A percentile compares a stretch with the other conserved stretches of the same genome.
Evolutionary conservation across 2,329 filamentous ascomycete species (phyloP).

Genomic region (Westerdykella ornata): DNA sequence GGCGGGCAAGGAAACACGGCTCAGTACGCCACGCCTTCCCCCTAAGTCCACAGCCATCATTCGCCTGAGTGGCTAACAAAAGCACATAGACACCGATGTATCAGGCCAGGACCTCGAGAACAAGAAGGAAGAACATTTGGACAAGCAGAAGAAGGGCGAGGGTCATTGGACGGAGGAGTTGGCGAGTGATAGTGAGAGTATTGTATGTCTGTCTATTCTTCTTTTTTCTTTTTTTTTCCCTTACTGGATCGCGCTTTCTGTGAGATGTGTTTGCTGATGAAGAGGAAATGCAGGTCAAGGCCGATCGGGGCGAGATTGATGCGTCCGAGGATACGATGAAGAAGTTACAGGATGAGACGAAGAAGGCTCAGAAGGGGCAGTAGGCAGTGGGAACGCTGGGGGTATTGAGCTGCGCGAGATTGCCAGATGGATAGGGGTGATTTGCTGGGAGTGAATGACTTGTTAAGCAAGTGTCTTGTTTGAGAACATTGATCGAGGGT

Average conservation of each 20-base stretch:
- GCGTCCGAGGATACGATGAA: constrained; percentile 39
- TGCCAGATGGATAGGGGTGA: no score
- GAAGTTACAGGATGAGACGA: constrained; percentile 43
- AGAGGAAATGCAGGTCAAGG: constrained; percentile 34
- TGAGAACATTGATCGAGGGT: neutral
- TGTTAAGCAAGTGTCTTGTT: no score
- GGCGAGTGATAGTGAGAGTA: constrained; percentile 40
- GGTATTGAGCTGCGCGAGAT: no score
- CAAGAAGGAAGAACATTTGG: constrained; percentile 40
- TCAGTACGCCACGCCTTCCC: constrained; percentile 33
- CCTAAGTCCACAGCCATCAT: neutral
- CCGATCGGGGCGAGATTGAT: constrained; percentile 39
- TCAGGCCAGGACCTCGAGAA: constrained; percentile 38
- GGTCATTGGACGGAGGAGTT: constrained; percentile 41
- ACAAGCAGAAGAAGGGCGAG: constrained; percentile 41
- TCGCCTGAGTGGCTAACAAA: constrained; percentile 1
- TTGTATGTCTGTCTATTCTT: constrained; percentile 20
- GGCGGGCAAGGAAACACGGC: constrained; percentile 41
- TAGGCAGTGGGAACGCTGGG: no score
- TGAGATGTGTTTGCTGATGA: neutral
- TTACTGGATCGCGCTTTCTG: neutral
- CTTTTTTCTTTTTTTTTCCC: neutral
- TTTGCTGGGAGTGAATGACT: no score
- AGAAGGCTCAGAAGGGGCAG: constrained; percentile 25
- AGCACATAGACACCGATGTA: constrained; percentile 18